Percentiles rank a stretch among this genome's conserved stretches.
Evolutionary conservation across 2,329 filamentous ascomycete genomes (phyloP).

Genomic region (Lachnellula occidentalis): DNA sequence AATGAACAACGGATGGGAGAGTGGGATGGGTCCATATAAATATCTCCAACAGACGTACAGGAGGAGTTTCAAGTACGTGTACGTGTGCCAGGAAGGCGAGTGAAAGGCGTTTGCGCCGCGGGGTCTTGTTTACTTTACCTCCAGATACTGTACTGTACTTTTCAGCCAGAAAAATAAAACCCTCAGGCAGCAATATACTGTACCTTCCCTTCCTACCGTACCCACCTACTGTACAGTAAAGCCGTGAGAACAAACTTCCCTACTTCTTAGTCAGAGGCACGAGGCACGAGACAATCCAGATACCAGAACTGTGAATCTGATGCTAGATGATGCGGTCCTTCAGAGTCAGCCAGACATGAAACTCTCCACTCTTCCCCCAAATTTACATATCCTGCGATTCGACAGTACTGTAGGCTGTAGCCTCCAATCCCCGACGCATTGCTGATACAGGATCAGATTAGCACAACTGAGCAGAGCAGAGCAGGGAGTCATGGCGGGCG

Average conservation of each 20-base stretch:
- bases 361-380: background rate
- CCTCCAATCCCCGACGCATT: background rate
- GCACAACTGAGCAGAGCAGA: background rate
- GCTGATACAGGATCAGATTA: background rate
- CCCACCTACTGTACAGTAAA: no score
- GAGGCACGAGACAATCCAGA: background rate
- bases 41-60: background rate
- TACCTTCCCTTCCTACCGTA: no score
- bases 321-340: background rate
- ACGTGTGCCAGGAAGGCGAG: no score
- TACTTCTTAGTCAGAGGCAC: background rate
- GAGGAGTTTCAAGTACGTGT: background rate
- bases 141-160: no score
- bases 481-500: conserved; percentile 12
- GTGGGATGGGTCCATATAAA: background rate
- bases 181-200: background rate
- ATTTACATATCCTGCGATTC: background rate
- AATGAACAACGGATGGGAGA: background rate
- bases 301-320: background rate
- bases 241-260: no score
- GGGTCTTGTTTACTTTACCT: background rate
- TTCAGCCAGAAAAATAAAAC: background rate
- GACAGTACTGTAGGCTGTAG: no score
- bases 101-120: background rate
- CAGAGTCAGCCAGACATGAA: background rate